Conservation (phyloP, 495 filamentous ascomycete genomes). For the Penicillium coffeae region DNA sequence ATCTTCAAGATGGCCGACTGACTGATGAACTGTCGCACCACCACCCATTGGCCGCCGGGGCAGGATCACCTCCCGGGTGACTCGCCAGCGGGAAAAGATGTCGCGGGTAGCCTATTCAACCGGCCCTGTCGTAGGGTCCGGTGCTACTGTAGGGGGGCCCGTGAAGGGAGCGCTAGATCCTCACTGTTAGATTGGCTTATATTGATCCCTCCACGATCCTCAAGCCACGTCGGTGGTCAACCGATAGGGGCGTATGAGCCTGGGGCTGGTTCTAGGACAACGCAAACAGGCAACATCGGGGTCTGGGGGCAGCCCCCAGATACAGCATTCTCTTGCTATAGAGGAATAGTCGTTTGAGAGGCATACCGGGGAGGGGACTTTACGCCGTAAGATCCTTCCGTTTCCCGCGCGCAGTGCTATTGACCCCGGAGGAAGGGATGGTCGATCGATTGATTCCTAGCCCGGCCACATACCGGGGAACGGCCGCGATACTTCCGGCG, state of each 20-base stretch:
- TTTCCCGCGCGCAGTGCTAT: slow-evolving; percentile 14
- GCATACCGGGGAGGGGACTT: background rate
- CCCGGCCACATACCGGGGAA: slow-evolving; percentile 26
- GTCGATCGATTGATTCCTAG: slow-evolving; percentile 18
- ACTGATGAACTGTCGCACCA: slow-evolving; percentile 28
- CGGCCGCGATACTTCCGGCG: slow-evolving; percentile 12
- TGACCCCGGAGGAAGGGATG: slow-evolving; percentile 16
- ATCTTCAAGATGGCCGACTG: slow-evolving; percentile 15
- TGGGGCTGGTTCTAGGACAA: background rate
- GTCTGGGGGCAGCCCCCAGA: slow-evolving; percentile 2
- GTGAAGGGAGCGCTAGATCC: background rate
- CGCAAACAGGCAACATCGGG: background rate
- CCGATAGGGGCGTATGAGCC: background rate
- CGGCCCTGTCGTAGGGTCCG: slow-evolving; percentile 17
- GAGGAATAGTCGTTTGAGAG: background rate
- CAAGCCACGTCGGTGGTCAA: slow-evolving; percentile 12
- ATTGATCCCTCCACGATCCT: slow-evolving; percentile 5
- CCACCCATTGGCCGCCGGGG: slow-evolving; percentile 17
- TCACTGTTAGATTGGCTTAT: background rate
- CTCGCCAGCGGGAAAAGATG: slow-evolving; percentile 13
- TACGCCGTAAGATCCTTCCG: background rate
- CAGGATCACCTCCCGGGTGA: slow-evolving; percentile 18
- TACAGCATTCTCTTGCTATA: background rate
- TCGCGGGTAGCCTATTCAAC: slow-evolving; percentile 26
- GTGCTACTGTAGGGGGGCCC: background rate